Evolutionary conservation across 2,329 filamentous ascomycete species (phyloP).

Genomic region (Penicillium sp.): DNA sequence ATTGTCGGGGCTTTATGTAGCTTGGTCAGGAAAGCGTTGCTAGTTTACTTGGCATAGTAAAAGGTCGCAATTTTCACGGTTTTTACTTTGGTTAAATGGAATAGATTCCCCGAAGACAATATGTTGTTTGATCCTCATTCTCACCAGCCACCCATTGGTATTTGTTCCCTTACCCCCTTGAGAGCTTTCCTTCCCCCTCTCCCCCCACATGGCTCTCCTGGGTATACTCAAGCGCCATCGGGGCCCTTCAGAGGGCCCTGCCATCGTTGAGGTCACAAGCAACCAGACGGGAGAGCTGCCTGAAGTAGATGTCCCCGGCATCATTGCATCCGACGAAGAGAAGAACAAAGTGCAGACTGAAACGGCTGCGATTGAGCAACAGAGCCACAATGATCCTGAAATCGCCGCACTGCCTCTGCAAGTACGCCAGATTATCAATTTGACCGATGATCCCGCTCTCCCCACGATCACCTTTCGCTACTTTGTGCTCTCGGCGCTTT

Average conservation of each 20-base stretch:
- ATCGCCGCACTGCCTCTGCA: slow-evolving; percentile 56
- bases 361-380: slow-evolving; percentile 23
- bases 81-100: neutral
- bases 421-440: slow-evolving; percentile 58
- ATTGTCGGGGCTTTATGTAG: neutral
- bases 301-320: slow-evolving; percentile 2
- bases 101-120: neutral
- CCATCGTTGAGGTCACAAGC: neutral
- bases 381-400: slow-evolving; percentile 50
- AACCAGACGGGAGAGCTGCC: neutral
- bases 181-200: neutral
- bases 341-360: slow-evolving; percentile 16
- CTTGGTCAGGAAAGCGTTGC: neutral
- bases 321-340: slow-evolving; percentile 17
- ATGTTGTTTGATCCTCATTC: neutral
- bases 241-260: neutral
- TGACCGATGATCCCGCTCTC: slow-evolving; percentile 57
- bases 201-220: slow-evolving; percentile 8
- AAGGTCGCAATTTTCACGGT: neutral
- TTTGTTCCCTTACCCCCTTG: neutral
- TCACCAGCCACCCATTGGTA: neutral
- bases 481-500: slow-evolving; percentile 56
- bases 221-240: slow-evolving; percentile 8
- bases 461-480: slow-evolving; percentile 62
- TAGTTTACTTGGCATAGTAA: neutral